Conservation (phyloP, 306 rosid species). For the Vigna nakashimae region DNA sequence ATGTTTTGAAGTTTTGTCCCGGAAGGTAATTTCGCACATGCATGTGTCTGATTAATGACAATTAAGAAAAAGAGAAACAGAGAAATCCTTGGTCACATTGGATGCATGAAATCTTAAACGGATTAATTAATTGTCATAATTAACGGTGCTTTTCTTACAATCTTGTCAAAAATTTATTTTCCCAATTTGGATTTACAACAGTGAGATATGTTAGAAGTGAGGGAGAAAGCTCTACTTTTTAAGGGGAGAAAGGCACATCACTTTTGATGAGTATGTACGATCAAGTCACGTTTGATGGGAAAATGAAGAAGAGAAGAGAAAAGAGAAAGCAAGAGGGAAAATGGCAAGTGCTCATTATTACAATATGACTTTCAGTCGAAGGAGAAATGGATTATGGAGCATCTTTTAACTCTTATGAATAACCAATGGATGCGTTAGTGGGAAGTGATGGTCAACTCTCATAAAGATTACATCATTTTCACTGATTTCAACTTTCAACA, state of each 20-base stretch:
- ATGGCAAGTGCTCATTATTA: slow-evolving; percentile 2
- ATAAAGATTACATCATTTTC: slow-evolving; percentile 45
- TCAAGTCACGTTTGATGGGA: slow-evolving; percentile 17
- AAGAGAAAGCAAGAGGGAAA: not conserved
- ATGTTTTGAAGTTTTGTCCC: not conserved
- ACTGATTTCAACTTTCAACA: slow-evolving; percentile 20
- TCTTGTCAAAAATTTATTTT: slow-evolving; percentile 34
- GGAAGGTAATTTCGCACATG: slow-evolving; percentile 41
- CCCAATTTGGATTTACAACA: slow-evolving; percentile 33
- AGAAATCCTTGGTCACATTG: not conserved
- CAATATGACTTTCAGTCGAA: slow-evolving; percentile 28
- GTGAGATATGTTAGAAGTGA: slow-evolving; percentile 34
- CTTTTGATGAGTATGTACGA: slow-evolving; percentile 12
- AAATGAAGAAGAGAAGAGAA: not conserved
- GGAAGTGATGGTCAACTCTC: slow-evolving; percentile 40
- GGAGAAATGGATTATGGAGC: too few relatives aligned
- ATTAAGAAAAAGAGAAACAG: slow-evolving; percentile 2
- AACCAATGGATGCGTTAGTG: slow-evolving; percentile 25
- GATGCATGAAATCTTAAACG: slow-evolving; percentile 18
- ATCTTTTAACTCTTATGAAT: slow-evolving; percentile 23
- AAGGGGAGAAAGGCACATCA: not conserved
- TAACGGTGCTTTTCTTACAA: slow-evolving; percentile 2
- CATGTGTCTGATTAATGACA: slow-evolving; percentile 8
- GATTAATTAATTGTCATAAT: not conserved
- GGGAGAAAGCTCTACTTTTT: slow-evolving; percentile 19